phyloP scores from a whole-genome alignment of 176 grass and related monocot genomes.

The Eleusine indica region DNA sequence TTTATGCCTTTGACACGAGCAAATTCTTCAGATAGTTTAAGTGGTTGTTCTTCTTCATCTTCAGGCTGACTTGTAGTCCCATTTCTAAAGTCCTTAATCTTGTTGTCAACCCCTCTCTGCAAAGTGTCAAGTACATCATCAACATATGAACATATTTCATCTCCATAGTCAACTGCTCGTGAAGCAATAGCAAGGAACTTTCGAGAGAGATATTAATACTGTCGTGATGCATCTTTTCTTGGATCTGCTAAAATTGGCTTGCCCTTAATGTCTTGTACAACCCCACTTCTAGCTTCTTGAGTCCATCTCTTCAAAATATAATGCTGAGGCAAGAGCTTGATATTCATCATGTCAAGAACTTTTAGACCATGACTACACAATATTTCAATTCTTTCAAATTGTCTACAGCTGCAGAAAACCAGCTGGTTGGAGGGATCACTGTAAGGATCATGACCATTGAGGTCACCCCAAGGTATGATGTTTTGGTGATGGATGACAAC shows the following conservation, averaged over 20 bases:
- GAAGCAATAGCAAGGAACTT: background rate
- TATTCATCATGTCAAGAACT: background rate
- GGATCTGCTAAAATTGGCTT: background rate
- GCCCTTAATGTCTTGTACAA: background rate
- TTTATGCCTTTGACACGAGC: background rate
- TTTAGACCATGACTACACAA: background rate
- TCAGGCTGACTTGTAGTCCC: constrained; percentile 3
- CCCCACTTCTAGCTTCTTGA: background rate
- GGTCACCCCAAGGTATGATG: too few species aligned
- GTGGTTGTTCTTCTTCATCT: background rate
- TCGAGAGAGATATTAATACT: background rate
- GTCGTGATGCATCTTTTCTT: background rate
- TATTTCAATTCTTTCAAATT: background rate
- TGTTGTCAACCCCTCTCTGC: background rate
- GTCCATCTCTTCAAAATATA: background rate
- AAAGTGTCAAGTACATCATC: background rate
- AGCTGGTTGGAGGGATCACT: background rate
- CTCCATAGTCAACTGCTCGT: background rate
- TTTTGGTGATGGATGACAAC: too few species aligned
- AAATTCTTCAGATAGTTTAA: background rate
- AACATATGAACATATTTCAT: background rate
- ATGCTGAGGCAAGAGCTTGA: background rate
- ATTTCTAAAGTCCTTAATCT: background rate
- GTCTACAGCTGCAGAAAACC: background rate
- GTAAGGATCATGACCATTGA: too few species aligned